Evolutionary conservation across 352 stramenopile species (phyloP).

Genomic region (Elongisporangium undulatum): DNA sequence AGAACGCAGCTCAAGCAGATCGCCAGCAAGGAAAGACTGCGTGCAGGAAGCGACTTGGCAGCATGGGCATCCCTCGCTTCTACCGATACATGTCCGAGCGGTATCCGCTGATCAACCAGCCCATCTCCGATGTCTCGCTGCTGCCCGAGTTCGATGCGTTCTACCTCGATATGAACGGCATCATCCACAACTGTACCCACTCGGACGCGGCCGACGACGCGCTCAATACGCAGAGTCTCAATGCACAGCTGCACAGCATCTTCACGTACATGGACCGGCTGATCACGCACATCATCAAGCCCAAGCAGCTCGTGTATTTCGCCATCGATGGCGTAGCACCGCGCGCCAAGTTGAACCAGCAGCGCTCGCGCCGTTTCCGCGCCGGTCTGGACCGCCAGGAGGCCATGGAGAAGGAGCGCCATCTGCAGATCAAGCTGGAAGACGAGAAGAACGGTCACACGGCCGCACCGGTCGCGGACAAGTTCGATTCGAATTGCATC

Average conservation of each 20-base stretch:
- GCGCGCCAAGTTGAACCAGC: conserved; percentile 99
- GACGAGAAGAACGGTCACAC: conserved; percentile 66
- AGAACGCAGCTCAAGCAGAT: background rate
- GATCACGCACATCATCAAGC: conserved; percentile 97
- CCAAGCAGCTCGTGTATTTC: conserved; percentile 97
- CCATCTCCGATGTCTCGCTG: conserved; percentile 94
- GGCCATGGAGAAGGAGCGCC: conserved; percentile 54
- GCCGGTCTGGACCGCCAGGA: conserved; percentile 78
- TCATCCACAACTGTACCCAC: conserved; percentile 99
- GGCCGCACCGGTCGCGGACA: conserved; percentile 22
- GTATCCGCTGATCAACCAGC: conserved; percentile 99
- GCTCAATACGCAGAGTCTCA: conserved; percentile 89
- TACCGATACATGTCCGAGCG: conserved; percentile 92
- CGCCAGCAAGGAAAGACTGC: background rate
- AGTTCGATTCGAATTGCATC: conserved; percentile 99
- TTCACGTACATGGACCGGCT: conserved; percentile 93
- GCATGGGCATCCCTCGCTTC: conserved; percentile 92
- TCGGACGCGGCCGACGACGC: conserved; percentile 91
- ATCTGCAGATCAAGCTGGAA: conserved; percentile 67
- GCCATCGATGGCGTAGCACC: conserved; percentile 98
- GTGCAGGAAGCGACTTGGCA: conserved; percentile 1
- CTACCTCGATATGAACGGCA: conserved; percentile 99
- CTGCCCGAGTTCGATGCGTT: conserved; percentile 98
- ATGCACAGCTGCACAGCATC: conserved; percentile 92
- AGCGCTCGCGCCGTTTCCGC: conserved; percentile 95